Percentiles rank a stretch among this genome's conserved stretches.
phyloP scores from a whole-genome alignment of 768 basidiomycete genomes.

The Kwoniella pini region DNA sequence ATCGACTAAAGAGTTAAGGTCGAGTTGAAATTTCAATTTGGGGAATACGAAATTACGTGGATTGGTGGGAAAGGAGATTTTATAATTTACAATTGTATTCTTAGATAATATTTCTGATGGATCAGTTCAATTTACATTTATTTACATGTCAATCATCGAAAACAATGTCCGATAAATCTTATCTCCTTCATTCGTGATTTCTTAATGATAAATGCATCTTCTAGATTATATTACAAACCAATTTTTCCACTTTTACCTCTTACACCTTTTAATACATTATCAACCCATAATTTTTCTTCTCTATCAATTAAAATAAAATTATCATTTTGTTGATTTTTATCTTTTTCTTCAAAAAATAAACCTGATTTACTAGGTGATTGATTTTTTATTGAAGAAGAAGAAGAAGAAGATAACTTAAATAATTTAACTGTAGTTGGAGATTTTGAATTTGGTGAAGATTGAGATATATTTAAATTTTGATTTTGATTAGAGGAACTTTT shows the following conservation, averaged over 20 bases:
- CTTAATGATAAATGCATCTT: too few species aligned
- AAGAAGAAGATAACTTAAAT: constrained; percentile 32
- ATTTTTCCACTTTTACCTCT: constrained; percentile 35
- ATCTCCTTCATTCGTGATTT: too few species aligned
- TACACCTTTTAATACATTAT: constrained; percentile 44
- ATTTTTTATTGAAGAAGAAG: constrained; percentile 4
- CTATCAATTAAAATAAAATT: constrained; percentile 45
- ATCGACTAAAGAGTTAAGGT: background rate
- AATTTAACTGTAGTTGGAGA: constrained; percentile 28
- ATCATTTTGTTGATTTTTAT: constrained; percentile 5
- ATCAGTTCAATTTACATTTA: too few species aligned
- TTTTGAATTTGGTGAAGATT: constrained; percentile 18
- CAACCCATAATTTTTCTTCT: constrained; percentile 45
- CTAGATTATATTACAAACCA: constrained; percentile 7
- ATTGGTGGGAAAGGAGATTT: too few species aligned
- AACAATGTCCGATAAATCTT: too few species aligned
- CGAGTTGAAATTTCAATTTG: too few species aligned
- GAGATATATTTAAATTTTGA: constrained; percentile 10
- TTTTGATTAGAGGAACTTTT: background rate
- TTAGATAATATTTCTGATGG: too few species aligned
- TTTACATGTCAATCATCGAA: too few species aligned
- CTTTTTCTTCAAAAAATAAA: constrained; percentile 32
- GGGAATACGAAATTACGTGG: too few species aligned
- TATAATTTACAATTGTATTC: too few species aligned
- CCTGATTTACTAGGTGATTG: constrained; percentile 22